These are phyloP conservation scores for Eucalyptus tenuipes DNA, from an alignment of 345 rosid genomes.

Conservation along the genomic window DNA sequence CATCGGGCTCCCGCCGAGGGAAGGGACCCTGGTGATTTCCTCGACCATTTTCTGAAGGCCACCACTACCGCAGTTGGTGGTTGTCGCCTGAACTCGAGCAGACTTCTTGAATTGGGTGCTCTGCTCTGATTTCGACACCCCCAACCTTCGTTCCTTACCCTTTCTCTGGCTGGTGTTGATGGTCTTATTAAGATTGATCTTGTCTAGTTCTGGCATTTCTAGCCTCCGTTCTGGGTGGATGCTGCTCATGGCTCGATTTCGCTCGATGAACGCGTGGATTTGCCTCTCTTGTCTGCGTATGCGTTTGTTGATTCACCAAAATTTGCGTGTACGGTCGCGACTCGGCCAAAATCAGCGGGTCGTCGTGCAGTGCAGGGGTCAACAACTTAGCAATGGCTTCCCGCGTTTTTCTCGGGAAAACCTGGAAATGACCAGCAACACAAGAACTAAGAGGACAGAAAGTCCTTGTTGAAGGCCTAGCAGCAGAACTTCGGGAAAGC, in stretches of 20 bases:
- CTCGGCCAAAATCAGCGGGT: too few species aligned
- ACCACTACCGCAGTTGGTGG: neutral
- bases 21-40: neutral
- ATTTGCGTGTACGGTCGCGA: too few species aligned
- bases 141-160: neutral
- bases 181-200: neutral
- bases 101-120: neutral
- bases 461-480: too few species aligned
- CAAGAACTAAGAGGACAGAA: too few species aligned
- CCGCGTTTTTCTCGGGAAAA: too few species aligned
- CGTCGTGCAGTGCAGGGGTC: too few species aligned
- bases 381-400: too few species aligned
- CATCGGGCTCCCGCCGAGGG: conserved; percentile 36
- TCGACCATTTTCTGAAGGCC: neutral
- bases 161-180: neutral
- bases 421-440: too few species aligned
- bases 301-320: too few species aligned
- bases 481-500: too few species aligned
- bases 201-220: neutral
- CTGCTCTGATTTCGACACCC: neutral
- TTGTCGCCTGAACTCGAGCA: neutral
- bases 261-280: too few species aligned
- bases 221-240: neutral
- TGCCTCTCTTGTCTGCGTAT: too few species aligned
- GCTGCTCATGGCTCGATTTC: neutral